Base-by-base conservation (phyloP, 2,329 filamentous ascomycete species). In the Phoma herbarum region DNA sequence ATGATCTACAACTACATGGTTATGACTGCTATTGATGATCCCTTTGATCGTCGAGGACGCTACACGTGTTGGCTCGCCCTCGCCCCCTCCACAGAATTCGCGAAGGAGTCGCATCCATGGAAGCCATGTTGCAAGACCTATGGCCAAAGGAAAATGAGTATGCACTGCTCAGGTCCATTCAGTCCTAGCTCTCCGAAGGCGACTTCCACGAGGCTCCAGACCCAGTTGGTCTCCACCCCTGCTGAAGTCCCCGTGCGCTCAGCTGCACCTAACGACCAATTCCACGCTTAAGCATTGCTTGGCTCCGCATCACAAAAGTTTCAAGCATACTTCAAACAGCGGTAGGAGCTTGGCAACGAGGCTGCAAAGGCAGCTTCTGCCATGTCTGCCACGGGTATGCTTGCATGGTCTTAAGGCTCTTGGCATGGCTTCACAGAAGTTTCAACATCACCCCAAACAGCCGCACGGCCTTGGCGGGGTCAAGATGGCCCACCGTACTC, bases 381-480 rank as follows among this genome's bases (percentile, higher is more conserved):
- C 60, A 64, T 47, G 56, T 43, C 61, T 69, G 63, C 71, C 63
- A 67, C 67, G 65, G 29, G 63, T 67, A 60, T 64, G 62, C 65
- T 67, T 69, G 61, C 60, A 51, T 49, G 23, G 44, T 64, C 73
- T 75, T 76, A 72, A 47, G 41, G 20, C 46, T 65, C 73, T 76
- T 76, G 74, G 74, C 74, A 63, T 59, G 64, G 74, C 73, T 69
- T 76, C 74, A 76, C 58, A 66, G 69, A 76, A 75, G 74, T 77
- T 77, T 77, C 74, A 76, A 73, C 59, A 63, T 67, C 65, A 62
- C 53, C 64, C 65, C 64, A 71, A 75, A 71, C 69, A 65, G 69
- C 62, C 67, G 67, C 59, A 62, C 48, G 56, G 59, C 48, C 75
- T 77, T 77, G 74, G 75, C 75, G 58, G 61, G 56, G 55, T 59